Evolutionary conservation across 352 stramenopile genomes (phyloP), one percentile per base, ranked within the genome.

Genomic region (Pythium insidiosum): DNA sequence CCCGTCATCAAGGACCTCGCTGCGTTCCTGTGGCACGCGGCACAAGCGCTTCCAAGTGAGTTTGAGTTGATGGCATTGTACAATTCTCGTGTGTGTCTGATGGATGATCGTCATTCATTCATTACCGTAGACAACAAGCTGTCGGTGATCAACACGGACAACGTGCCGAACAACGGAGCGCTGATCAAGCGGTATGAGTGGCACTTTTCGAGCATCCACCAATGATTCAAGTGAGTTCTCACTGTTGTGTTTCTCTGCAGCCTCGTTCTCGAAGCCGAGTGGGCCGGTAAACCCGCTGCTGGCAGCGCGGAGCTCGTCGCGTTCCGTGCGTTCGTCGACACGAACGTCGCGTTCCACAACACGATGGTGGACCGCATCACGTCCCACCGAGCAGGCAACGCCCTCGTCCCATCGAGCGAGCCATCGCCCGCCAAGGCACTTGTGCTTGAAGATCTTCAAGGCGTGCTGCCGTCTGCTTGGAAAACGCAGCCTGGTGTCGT

Each of bases 291-390:
- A 22, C 59, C 59, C 6, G 30, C 43, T 12, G 22, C 38, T 13
- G 47, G 61, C 12, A 19, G 42, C 1, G 19, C 35, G n/a, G 37
- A 49, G n/a, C 30, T 16, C 34, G 13, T 38, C 29, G 24, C 55
- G 16, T 78, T 85, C 34, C 36, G 30, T 1, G 34, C 35, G 5
- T 85, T 80, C 40, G n/a, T 87, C n/a, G 40, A 43, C 2, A 23
- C 43, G 9, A 66, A 77, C 3, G 74, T 89, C 33, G 53, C 68
- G 12, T 93, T 88, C 38, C 75, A 93, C 62, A 90, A 88, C 53
- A 84, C 77, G 3, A 93, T 93, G 75, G 80, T 93, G 11, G 80
- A 91, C 30, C 62, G 80, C n/a, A 61, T 93, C 21, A 86, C 72
- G 26, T 63, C 58, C 5, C 68, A 84, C 36, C 60, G 77, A 5